A percentile compares a stretch with the other conserved stretches of the same genome.
Evolutionary conservation across 2,329 filamentous ascomycete genomes (phyloP).

Genomic region (Cladobotryum protrusum): DNA sequence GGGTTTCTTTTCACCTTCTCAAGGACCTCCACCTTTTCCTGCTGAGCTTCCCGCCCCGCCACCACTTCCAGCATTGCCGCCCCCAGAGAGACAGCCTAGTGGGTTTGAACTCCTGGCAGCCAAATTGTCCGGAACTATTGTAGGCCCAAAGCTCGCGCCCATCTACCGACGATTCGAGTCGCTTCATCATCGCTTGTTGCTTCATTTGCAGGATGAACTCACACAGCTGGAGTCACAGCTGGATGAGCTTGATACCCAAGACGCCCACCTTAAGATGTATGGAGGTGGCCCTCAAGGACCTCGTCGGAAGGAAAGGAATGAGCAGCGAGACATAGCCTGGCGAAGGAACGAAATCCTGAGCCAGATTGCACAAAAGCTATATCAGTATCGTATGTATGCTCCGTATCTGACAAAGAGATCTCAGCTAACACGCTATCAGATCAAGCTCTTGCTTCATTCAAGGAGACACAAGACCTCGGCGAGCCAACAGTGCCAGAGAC

Average conservation of each 20-base stretch:
- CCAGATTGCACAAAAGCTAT: slow-evolving; percentile 58
- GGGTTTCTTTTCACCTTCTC: slow-evolving; percentile 2
- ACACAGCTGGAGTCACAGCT: slow-evolving; percentile 75
- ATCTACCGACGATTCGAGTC: slow-evolving; percentile 79
- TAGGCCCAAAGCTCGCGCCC: slow-evolving; percentile 38
- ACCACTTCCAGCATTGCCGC: slow-evolving; percentile 4
- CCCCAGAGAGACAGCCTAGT: slow-evolving; percentile 37
- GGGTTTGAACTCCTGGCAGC: slow-evolving; percentile 60
- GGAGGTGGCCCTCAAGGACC: slow-evolving; percentile 51
- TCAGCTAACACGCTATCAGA: slow-evolving; percentile 33
- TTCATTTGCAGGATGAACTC: slow-evolving; percentile 83
- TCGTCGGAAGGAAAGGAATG: slow-evolving; percentile 48
- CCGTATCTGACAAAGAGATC: neutral
- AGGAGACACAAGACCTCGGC: slow-evolving; percentile 43
- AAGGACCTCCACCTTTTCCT: slow-evolving; percentile 3
- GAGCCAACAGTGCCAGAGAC: slow-evolving; percentile 44
- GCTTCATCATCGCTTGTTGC: slow-evolving; percentile 73
- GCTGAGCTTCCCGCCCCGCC: neutral
- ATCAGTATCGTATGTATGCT: slow-evolving; percentile 56
- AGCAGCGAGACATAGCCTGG: slow-evolving; percentile 52
- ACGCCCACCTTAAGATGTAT: slow-evolving; percentile 42
- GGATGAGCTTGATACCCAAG: slow-evolving; percentile 55
- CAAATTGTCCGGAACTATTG: slow-evolving; percentile 33
- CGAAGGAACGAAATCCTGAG: slow-evolving; percentile 55
- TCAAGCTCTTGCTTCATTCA: slow-evolving; percentile 54